Evolutionary conservation across 2,329 filamentous ascomycete species (phyloP).

Genomic region (Aplosporella prunicola): DNA sequence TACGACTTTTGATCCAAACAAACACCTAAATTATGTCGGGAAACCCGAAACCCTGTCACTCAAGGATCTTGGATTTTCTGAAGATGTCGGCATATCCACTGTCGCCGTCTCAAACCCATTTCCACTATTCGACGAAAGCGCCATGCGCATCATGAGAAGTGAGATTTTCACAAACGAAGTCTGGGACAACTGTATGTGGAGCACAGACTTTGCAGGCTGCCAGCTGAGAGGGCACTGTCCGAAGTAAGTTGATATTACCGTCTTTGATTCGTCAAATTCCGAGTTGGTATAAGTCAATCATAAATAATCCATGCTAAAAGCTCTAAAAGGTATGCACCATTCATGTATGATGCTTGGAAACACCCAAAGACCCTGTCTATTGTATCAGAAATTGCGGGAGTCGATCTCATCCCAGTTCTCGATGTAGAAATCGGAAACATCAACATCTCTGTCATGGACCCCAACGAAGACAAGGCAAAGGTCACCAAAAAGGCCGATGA

Average conservation of each 20-base stretch:
- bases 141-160: conserved; percentile 10
- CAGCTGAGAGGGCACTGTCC: conserved; percentile 10
- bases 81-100: conserved; percentile 3
- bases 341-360: conserved; percentile 31
- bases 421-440: conserved; percentile 49
- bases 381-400: conserved; percentile 45
- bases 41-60: too few species aligned
- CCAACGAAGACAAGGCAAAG: background rate
- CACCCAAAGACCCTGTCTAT: conserved; percentile 35
- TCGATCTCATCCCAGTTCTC: conserved; percentile 46
- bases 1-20: too few species aligned
- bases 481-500: background rate
- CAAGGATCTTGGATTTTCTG: too few species aligned
- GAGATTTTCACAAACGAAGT: conserved; percentile 12
- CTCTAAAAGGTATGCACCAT: conserved; percentile 10
- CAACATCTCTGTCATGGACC: conserved; percentile 26
- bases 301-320: too few species aligned
- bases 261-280: background rate
- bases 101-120: conserved; percentile 14
- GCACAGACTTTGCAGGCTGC: background rate
- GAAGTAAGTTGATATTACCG: conserved; percentile 9
- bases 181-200: conserved; percentile 9
- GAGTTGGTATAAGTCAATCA: background rate
- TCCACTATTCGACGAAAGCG: conserved; percentile 12
- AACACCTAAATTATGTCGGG: too few species aligned